Evolutionary conservation across 176 grass and related monocot genomes (phyloP).

Genomic region (Oryza meyeriana): DNA sequence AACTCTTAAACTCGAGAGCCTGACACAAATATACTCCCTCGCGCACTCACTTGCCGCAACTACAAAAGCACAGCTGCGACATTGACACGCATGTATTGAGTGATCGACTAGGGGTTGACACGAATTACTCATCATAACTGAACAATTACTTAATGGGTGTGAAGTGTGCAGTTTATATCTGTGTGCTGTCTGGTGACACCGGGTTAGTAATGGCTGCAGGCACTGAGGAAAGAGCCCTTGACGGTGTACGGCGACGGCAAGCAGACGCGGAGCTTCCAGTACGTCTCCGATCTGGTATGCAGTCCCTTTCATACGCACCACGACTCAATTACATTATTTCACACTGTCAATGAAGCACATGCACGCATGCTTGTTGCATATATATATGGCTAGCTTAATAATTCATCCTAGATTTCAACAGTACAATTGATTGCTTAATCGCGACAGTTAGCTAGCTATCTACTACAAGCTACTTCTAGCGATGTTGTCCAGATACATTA

Average conservation of each 20-base stretch:
- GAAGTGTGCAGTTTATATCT: neutral
- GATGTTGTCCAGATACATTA: too few species aligned
- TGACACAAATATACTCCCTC: neutral
- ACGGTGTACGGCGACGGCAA: slow-evolving; percentile 99
- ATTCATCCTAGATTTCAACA: neutral
- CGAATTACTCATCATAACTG: neutral
- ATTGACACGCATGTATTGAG: neutral
- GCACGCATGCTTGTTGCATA: neutral
- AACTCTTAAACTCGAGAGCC: neutral
- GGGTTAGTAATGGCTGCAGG: slow-evolving; percentile 29
- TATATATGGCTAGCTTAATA: neutral
- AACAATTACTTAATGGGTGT: neutral
- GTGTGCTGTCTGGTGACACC: neutral
- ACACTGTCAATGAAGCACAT: neutral
- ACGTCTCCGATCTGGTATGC: slow-evolving; percentile 92
- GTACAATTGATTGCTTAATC: neutral
- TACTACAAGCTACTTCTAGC: neutral
- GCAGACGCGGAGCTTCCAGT: slow-evolving; percentile 99
- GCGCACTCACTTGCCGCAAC: neutral
- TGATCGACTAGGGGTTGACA: neutral
- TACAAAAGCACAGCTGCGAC: neutral
- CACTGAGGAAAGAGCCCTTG: slow-evolving; percentile 86
- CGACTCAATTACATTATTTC: neutral
- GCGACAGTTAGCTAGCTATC: neutral
- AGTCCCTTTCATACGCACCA: neutral